phyloP scores from a whole-genome alignment of 2,329 filamentous ascomycete species.

The Leptographium galeiforme region DNA sequence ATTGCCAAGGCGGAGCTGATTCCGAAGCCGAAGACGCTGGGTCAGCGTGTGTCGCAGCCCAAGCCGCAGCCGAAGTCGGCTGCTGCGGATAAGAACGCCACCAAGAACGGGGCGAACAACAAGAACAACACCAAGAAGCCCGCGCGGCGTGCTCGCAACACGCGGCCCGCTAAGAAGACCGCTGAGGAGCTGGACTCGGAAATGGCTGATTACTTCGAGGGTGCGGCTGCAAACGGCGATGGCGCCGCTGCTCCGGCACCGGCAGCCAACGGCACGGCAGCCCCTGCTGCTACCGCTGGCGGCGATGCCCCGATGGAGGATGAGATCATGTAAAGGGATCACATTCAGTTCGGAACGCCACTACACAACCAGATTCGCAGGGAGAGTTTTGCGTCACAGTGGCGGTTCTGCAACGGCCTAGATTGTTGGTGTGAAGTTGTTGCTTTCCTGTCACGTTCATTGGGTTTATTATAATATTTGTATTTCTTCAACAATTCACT shows the following conservation, averaged over 20 bases:
- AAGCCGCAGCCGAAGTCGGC: conserved; percentile 74
- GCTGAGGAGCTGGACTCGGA: conserved; percentile 91
- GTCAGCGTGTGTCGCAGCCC: conserved; percentile 62
- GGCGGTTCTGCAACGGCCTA: not conserved
- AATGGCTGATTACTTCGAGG: conserved; percentile 88
- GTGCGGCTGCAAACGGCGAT: conserved; percentile 28
- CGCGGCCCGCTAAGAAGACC: conserved; percentile 70
- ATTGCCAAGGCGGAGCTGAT: conserved; percentile 60
- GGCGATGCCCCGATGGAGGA: conserved; percentile 55
- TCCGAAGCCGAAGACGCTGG: conserved; percentile 55
- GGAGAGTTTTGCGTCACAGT: not conserved
- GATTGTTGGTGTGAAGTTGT: not conserved
- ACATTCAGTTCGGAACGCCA: not conserved
- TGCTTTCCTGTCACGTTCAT: not conserved
- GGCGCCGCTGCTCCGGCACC: conserved; percentile 31
- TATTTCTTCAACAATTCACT: not conserved
- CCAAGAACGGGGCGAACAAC: conserved; percentile 27
- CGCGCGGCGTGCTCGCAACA: conserved; percentile 38
- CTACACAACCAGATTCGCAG: not conserved
- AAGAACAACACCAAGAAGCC: conserved; percentile 39
- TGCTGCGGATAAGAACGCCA: conserved; percentile 53
- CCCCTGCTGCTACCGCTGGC: conserved; percentile 29
- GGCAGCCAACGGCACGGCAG: conserved; percentile 23
- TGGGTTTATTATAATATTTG: not conserved
- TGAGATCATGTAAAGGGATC: conserved; percentile 35